These are phyloP conservation scores for Raddia distichophylla DNA, from an alignment of 176 grass and related monocot species.

Conservation along the genomic window DNA sequence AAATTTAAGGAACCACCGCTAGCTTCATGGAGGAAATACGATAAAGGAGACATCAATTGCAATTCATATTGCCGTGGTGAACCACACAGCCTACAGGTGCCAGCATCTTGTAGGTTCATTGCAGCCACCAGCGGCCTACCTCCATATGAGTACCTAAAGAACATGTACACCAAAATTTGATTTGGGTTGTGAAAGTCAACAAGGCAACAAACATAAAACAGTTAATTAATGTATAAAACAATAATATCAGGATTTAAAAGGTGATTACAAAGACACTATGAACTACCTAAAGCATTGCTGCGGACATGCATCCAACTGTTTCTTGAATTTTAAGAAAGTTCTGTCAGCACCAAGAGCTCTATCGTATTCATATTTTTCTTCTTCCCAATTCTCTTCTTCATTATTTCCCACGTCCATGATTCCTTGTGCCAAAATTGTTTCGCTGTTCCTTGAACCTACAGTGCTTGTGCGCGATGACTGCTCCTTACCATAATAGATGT, in stretches of 20 bases:
- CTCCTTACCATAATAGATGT: conserved; percentile 76
- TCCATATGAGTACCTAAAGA: conserved; percentile 78
- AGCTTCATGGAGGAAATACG: conserved; percentile 86
- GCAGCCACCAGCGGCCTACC: conserved; percentile 58
- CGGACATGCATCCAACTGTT: conserved; percentile 80
- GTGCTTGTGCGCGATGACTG: neutral
- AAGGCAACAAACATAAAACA: neutral
- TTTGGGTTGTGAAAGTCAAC: neutral
- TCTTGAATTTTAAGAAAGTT: conserved; percentile 95
- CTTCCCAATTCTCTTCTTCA: conserved; percentile 82
- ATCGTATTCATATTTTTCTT: conserved; percentile 88
- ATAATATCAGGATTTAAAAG: neutral
- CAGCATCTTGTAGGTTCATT: conserved; percentile 44
- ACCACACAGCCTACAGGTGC: conserved; percentile 66
- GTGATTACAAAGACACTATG: neutral
- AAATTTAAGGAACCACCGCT: conserved; percentile 53
- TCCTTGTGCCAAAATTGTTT: conserved; percentile 56
- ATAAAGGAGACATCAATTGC: conserved; percentile 89
- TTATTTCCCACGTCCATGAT: conserved; percentile 40
- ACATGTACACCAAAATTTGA: conserved; percentile 18
- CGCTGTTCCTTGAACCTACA: conserved; percentile 39
- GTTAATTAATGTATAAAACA: neutral
- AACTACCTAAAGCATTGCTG: conserved; percentile 90
- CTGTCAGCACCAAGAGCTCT: conserved; percentile 79
- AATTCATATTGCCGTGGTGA: conserved; percentile 63